Evolutionary conservation across 495 filamentous ascomycete genomes (phyloP), one percentile per base, ranked within the genome.

Genomic region (Penicillium steckii): DNA sequence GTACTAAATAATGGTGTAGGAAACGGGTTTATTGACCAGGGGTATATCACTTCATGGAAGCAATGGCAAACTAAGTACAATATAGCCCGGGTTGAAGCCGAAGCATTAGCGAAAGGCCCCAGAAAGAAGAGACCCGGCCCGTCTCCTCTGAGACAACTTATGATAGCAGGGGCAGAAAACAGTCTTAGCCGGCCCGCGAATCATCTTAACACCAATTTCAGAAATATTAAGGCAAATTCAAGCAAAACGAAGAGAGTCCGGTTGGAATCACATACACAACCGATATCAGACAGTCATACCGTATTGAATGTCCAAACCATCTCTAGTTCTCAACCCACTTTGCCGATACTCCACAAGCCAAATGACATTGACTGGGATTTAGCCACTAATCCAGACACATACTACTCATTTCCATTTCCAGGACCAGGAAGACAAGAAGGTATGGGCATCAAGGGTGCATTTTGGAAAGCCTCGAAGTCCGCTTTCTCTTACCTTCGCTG

Each of bases 21-120:
- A 7, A 68, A 65, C 23, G 65, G 59, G n/a, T 63, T 61, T 9
- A 21, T 53, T 4, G 22, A n/a, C 4, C 12, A 17, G 2, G 45
- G 49, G 18, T n/a, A 41, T n/a, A 21, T 41, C 18, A 41, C 21
- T 3, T 41, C 38, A 22, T 41, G 38, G 38, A 41, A 21, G 18
- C 38, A 41, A 12, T 23, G 18, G 12, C 8, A 17, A 0, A 4
- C 12, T 38, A 38, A 38, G 13, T 38, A 19, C 15, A 38, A 19
- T 17, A 19, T 8, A 15, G n/a, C 18, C 4, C 4, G 3, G 5
- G 27, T 12, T 29, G 12, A 29, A 29, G 27, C n/a, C n/a, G 27
- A 29, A 29, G 5, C 27, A 29, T 12, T 29, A 29, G 12, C 12
- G 6, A 29, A 12, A 5, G 27, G 4, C 17, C 35, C 8, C 35